Evolutionary conservation across 352 stramenopile genomes (phyloP).

Genomic region (Globisporangium mamillatum): DNA sequence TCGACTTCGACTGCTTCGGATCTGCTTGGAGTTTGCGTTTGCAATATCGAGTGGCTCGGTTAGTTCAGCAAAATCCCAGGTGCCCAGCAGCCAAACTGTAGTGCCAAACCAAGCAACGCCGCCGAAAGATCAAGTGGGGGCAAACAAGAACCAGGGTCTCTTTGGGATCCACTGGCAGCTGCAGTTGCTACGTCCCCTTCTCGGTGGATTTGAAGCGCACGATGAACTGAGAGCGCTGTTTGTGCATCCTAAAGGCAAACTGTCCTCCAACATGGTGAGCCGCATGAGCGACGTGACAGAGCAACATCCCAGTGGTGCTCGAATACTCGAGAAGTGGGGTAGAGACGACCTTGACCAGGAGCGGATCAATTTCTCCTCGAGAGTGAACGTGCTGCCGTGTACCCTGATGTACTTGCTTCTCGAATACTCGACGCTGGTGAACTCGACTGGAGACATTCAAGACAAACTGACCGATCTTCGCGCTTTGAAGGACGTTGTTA

Average conservation of each 20-base stretch:
- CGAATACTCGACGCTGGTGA: constrained; percentile 20
- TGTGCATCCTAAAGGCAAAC: constrained; percentile 49
- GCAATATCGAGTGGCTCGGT: constrained; percentile 21
- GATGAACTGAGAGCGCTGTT: constrained; percentile 31
- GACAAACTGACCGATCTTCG: not conserved
- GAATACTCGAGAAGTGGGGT: constrained; percentile 31
- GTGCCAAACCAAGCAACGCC: constrained; percentile 11
- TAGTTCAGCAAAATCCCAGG: constrained; percentile 21
- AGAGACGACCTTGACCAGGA: constrained; percentile 6
- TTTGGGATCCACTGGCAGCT: constrained; percentile 51
- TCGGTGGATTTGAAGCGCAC: constrained; percentile 18
- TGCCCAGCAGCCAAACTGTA: constrained; percentile 5
- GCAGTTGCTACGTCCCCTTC: constrained; percentile 32
- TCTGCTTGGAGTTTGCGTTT: constrained; percentile 58
- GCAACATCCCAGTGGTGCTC: constrained; percentile 16
- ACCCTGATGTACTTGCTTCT: constrained; percentile 46
- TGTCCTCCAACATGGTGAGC: constrained; percentile 21
- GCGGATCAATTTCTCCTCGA: constrained; percentile 37
- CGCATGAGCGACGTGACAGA: constrained; percentile 15
- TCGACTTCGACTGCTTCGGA: constrained; percentile 35
- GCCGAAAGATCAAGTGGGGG: not conserved
- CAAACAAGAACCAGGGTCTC: constrained; percentile 15
- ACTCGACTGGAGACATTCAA: not conserved
- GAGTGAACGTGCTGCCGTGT: constrained; percentile 30
- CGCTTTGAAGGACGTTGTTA: not conserved